These are phyloP conservation scores for Hyaloscypha variabilis DNA, from an alignment of 495 filamentous ascomycete species.

Conservation along the genomic window DNA sequence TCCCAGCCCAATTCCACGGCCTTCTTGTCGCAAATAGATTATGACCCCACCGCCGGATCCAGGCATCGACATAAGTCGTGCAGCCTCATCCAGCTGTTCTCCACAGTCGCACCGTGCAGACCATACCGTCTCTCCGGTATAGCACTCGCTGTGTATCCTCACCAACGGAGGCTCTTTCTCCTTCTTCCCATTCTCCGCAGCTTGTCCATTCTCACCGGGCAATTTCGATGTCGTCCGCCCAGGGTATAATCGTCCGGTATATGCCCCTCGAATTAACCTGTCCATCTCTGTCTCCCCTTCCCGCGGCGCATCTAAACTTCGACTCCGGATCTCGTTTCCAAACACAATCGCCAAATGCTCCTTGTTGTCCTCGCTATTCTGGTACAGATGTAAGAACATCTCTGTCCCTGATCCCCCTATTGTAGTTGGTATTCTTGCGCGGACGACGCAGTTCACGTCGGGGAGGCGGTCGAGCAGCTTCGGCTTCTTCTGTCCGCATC, in stretches of 20 bases:
- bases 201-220: conserved; percentile 1
- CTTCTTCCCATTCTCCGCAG: conserved; percentile 3
- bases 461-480: conserved; percentile 71
- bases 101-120: conserved; percentile 97
- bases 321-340: conserved; percentile 78
- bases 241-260: conserved; percentile 84
- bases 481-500: conserved; percentile 59
- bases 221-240: conserved; percentile 72
- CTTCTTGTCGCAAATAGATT: conserved; percentile 94
- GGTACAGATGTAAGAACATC: conserved; percentile 96
- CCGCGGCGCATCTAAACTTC: conserved; percentile 74
- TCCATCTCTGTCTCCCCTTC: conserved; percentile 95
- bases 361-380: conserved; percentile 89
- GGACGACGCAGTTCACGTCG: conserved; percentile 77
- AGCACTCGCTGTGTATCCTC: conserved; percentile 97
- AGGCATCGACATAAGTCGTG: conserved; percentile 86
- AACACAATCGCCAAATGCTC: conserved; percentile 99
- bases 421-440: conserved; percentile 84
- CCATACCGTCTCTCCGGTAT: conserved; percentile 98
- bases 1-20: conserved; percentile 88
- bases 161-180: conserved; percentile 65
- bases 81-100: conserved; percentile 96
- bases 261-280: conserved; percentile 92
- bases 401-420: conserved; percentile 67
- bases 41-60: conserved; percentile 81